These are phyloP conservation scores for Colletotrichum cereale DNA, from an alignment of 2,329 filamentous ascomycete species.

Conservation along the genomic window DNA sequence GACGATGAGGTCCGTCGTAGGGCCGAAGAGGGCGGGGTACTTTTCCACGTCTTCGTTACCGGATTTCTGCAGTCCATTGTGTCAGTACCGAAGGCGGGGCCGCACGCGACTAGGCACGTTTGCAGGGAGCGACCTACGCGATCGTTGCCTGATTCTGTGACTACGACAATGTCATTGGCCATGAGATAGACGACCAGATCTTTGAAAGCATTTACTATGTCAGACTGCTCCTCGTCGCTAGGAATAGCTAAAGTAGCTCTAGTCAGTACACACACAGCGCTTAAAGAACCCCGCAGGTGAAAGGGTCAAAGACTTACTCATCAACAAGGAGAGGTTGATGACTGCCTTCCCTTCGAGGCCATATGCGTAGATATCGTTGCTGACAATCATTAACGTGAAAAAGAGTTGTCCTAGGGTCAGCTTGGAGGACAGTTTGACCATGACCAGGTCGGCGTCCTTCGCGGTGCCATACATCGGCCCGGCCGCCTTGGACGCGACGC, in stretches of 20 bases:
- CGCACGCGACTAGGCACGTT: too few species aligned
- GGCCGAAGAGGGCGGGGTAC: slow-evolving; percentile 24
- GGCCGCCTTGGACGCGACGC: slow-evolving; percentile 26
- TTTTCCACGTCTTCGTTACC: background rate
- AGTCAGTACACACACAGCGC: background rate
- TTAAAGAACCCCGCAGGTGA: background rate
- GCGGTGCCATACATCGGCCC: slow-evolving; percentile 23
- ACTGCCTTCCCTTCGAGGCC: slow-evolving; percentile 17
- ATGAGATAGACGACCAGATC: slow-evolving; percentile 13
- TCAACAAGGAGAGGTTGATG: background rate
- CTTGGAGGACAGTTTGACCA: background rate
- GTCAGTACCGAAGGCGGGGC: background rate
- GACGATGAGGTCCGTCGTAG: slow-evolving; percentile 20
- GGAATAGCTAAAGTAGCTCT: background rate
- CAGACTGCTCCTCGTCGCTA: background rate
- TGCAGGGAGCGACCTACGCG: background rate
- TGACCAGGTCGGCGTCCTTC: slow-evolving; percentile 21
- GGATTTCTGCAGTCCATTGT: background rate
- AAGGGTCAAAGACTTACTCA: background rate
- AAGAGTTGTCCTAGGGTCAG: background rate
- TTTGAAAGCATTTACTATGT: background rate
- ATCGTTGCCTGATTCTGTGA: slow-evolving; percentile 20
- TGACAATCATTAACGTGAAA: background rate
- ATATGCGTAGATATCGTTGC: slow-evolving; percentile 11
- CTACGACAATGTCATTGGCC: slow-evolving; percentile 26